Conservation (phyloP, 2,329 filamentous ascomycete species). For the Leptoxyphium fumago region DNA sequence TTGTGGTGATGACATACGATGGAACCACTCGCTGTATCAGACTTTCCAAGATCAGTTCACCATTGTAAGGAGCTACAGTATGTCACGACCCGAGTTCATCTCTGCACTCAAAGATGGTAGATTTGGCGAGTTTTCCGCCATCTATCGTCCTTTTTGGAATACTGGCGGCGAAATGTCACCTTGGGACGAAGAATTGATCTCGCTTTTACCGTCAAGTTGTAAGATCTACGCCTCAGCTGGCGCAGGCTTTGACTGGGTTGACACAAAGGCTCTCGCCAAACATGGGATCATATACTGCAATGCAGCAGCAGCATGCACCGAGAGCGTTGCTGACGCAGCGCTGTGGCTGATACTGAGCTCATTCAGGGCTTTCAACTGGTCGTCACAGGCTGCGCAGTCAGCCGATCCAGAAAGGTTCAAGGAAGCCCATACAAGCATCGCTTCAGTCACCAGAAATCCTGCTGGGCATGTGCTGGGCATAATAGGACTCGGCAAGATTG, state of each 20-base stretch:
- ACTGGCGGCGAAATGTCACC: constrained; percentile 51
- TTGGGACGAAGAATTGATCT: constrained; percentile 46
- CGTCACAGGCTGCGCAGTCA: constrained; percentile 39
- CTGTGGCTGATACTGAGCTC: constrained; percentile 53
- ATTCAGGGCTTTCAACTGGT: constrained; percentile 55
- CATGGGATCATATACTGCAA: constrained; percentile 60
- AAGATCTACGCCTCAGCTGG: constrained; percentile 46
- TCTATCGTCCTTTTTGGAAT: constrained; percentile 47
- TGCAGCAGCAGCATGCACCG: constrained; percentile 52
- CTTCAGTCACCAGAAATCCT: constrained; percentile 29
- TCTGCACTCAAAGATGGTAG: constrained; percentile 21
- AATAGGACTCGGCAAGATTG: constrained; percentile 49
- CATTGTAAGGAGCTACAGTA: constrained; percentile 25
- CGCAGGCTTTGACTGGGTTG: constrained; percentile 49
- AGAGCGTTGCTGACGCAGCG: constrained; percentile 59
- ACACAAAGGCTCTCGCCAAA: constrained; percentile 45
- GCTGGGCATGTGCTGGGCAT: constrained; percentile 43
- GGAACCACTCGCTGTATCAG: constrained; percentile 29
- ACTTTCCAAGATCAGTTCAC: constrained; percentile 23
- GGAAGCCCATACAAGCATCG: constrained; percentile 44
- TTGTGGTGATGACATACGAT: constrained; percentile 29
- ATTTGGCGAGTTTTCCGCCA: constrained; percentile 31
- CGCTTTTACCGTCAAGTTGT: constrained; percentile 37
- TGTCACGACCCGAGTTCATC: constrained; percentile 26
- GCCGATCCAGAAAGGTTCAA: constrained; percentile 33